These are phyloP conservation scores for Staphylotrichum longicolle DNA, from an alignment of 495 filamentous ascomycete genomes.

Conservation along the genomic window DNA sequence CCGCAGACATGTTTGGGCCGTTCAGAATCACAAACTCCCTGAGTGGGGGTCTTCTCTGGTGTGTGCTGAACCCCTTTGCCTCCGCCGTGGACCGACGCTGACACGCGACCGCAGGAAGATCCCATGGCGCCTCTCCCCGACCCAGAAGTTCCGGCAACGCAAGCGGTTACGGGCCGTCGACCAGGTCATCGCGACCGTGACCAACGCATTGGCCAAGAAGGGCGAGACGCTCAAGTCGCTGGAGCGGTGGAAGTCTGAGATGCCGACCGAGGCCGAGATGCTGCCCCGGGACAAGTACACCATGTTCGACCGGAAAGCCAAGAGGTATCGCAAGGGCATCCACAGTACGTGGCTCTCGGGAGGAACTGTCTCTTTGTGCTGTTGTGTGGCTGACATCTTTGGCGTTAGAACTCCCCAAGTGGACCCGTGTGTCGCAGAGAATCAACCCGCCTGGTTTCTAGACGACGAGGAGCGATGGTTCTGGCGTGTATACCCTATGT, in stretches of 20 bases:
- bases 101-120: constrained; percentile 70
- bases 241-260: constrained; percentile 86
- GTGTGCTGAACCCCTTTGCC: constrained; percentile 16
- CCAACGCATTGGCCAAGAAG: constrained; percentile 68
- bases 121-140: constrained; percentile 88
- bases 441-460: constrained; percentile 93
- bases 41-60: constrained; percentile 83
- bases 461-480: constrained; percentile 25
- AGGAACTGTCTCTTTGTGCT: constrained; percentile 17
- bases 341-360: constrained; percentile 68
- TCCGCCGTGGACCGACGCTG: background rate
- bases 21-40: constrained; percentile 77
- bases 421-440: constrained; percentile 90
- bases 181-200: constrained; percentile 71
- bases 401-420: constrained; percentile 79
- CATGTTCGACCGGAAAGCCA: constrained; percentile 94
- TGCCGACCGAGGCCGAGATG: constrained; percentile 97
- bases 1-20: constrained; percentile 65
- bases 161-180: constrained; percentile 84
- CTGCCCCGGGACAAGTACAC: constrained; percentile 95
- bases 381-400: constrained; percentile 22
- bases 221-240: constrained; percentile 68
- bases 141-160: constrained; percentile 88
- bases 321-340: constrained; percentile 90
- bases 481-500: constrained; percentile 29